Evolutionary conservation across 352 stramenopile genomes (phyloP).

Genomic region (Globisporangium okanoganense): DNA sequence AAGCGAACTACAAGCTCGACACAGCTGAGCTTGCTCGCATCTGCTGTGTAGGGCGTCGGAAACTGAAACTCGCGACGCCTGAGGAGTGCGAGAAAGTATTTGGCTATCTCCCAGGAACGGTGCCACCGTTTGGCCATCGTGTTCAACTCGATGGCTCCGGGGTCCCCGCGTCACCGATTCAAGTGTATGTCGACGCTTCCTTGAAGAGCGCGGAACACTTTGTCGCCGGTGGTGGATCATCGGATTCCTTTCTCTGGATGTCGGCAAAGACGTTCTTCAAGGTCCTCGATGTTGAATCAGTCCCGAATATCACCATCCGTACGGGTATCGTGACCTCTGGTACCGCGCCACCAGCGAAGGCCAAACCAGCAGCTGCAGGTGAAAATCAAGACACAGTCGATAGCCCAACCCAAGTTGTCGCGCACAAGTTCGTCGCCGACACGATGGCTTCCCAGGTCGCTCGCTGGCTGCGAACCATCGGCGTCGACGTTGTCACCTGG

Average conservation of each 20-base stretch:
- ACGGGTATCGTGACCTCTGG: slow-evolving; percentile 13
- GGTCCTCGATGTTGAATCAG: slow-evolving; percentile 27
- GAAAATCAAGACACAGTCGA: background rate
- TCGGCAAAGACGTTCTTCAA: slow-evolving; percentile 36
- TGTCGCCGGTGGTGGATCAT: slow-evolving; percentile 42
- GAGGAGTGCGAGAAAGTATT: slow-evolving; percentile 57
- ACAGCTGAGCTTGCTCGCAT: slow-evolving; percentile 45
- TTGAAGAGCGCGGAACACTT: slow-evolving; percentile 33
- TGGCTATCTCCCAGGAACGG: slow-evolving; percentile 58
- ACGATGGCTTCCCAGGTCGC: slow-evolving; percentile 73
- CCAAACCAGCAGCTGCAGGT: background rate
- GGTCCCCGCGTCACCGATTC: slow-evolving; percentile 7
- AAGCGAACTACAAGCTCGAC: slow-evolving; percentile 56
- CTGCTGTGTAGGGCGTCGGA: slow-evolving; percentile 48
- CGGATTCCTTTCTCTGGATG: slow-evolving; percentile 41
- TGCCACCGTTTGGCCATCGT: slow-evolving; percentile 58
- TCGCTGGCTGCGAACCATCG: slow-evolving; percentile 72
- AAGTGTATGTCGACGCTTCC: slow-evolving; percentile 38
- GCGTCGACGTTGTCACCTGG: slow-evolving; percentile 73
- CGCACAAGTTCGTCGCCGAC: slow-evolving; percentile 71
- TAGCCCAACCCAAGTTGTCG: background rate
- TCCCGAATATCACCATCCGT: slow-evolving; percentile 32
- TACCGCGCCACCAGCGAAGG: background rate
- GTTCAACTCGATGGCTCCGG: background rate
- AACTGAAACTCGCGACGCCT: slow-evolving; percentile 61